Conservation (phyloP, 2,329 filamentous ascomycete species). For the Apiospora aurea region DNA sequence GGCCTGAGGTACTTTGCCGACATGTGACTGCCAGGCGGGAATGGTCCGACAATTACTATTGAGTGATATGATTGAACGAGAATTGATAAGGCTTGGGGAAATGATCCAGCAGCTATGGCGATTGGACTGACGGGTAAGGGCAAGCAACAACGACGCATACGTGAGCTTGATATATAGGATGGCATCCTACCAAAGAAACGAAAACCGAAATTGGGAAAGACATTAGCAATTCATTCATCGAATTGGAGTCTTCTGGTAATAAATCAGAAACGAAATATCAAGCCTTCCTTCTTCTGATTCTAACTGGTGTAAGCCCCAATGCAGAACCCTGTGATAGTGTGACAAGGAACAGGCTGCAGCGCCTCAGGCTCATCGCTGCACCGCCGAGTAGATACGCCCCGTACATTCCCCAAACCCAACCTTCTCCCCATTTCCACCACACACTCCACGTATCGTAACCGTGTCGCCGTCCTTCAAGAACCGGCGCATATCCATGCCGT, state of each 20-base stretch:
- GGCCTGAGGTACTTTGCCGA: not conserved
- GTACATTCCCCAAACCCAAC: slow-evolving; percentile 55
- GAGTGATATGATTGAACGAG: not conserved
- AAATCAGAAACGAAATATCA: not conserved
- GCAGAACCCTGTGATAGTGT: not conserved
- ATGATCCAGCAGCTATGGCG: not conserved
- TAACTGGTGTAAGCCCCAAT: no score
- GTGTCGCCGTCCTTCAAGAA: slow-evolving; percentile 57
- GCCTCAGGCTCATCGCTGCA: slow-evolving; percentile 18
- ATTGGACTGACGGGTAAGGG: not conserved
- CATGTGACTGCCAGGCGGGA: not conserved
- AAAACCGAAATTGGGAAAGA: not conserved
- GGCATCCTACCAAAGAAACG: not conserved
- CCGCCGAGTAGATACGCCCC: slow-evolving; percentile 40
- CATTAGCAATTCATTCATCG: no score
- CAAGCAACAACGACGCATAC: not conserved
- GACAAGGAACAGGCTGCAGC: not conserved
- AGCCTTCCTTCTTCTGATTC: not conserved
- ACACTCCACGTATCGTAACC: slow-evolving; percentile 48
- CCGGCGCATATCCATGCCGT: slow-evolving; percentile 48
- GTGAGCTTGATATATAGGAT: not conserved
- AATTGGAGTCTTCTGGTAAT: no score
- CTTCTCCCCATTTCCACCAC: slow-evolving; percentile 42
- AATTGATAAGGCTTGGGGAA: not conserved
- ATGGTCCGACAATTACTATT: not conserved